Conservation (phyloP, 2,329 filamentous ascomycete species). For the Berkeleyomyces rouxiae region DNA sequence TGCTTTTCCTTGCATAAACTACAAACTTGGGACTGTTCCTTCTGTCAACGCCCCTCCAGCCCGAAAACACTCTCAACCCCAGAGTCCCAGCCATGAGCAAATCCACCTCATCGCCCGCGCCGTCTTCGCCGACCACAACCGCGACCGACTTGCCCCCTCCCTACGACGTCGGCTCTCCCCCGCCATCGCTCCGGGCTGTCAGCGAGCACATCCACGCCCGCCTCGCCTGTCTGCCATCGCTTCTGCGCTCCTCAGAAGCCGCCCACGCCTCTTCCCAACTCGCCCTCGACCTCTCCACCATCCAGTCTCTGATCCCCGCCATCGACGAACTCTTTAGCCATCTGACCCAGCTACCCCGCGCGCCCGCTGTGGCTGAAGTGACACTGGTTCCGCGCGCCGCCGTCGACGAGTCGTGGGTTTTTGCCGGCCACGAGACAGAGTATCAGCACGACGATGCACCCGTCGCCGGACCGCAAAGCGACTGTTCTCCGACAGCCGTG, state of each 20-base stretch:
- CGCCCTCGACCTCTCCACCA: conserved; percentile 23
- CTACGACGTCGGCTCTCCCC: background rate
- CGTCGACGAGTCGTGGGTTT: conserved; percentile 23
- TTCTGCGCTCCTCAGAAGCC: conserved; percentile 23
- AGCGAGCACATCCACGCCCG: conserved; percentile 21
- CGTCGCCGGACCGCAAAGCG: background rate
- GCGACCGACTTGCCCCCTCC: conserved; percentile 5
- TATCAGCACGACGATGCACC: background rate
- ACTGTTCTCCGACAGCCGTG: background rate
- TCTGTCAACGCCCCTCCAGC: background rate
- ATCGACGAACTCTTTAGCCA: conserved; percentile 27
- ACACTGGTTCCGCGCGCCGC: conserved; percentile 29
- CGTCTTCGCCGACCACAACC: background rate
- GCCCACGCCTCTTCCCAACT: conserved; percentile 22
- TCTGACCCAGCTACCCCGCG: conserved; percentile 21
- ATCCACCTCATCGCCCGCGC: background rate
- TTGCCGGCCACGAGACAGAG: conserved; percentile 20
- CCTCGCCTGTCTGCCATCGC: conserved; percentile 22
- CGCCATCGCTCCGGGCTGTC: background rate
- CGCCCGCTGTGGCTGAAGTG: conserved; percentile 25
- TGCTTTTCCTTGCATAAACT: too few species aligned
- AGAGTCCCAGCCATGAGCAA: background rate
- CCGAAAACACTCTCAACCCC: background rate
- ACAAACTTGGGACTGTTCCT: too few species aligned
- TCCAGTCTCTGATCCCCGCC: conserved; percentile 25